A percentile compares a stretch with the other conserved stretches of the same genome.
Evolutionary conservation across 306 rosid genomes (phyloP).

Genomic region (Psophocarpus tetragonolobus): DNA sequence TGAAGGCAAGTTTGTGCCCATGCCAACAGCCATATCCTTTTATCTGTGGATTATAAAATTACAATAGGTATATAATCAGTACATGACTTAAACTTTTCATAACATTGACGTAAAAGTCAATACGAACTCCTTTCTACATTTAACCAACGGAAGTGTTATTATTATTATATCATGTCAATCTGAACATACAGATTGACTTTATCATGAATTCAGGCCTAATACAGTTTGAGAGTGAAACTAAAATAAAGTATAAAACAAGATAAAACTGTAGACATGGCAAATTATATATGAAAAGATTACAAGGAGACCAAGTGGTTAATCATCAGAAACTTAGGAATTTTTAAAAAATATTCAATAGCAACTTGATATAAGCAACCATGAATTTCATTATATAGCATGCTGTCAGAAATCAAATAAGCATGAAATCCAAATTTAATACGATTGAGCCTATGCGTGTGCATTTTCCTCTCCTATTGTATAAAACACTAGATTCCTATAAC

Average conservation of each 20-base stretch:
- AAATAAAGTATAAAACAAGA: constrained; percentile 14
- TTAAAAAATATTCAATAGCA: background rate
- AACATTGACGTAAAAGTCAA: constrained; percentile 14
- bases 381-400: background rate
- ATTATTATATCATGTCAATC: constrained; percentile 8
- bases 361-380: background rate
- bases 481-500: constrained; percentile 16
- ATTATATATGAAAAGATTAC: background rate
- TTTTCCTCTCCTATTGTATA: constrained; percentile 1
- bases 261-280: background rate
- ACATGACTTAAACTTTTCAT: constrained; percentile 26
- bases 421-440: constrained; percentile 1
- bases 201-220: constrained; percentile 17
- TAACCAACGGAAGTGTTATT: constrained; percentile 13
- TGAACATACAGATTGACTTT: constrained; percentile 14
- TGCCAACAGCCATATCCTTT: constrained; percentile 88
- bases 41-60: constrained; percentile 66
- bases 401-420: constrained; percentile 23
- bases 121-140: constrained; percentile 13
- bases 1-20: constrained; percentile 93
- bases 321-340: background rate
- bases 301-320: background rate
- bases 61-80: constrained; percentile 29
- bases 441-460: background rate
- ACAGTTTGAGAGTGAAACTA: constrained; percentile 30